These are phyloP conservation scores for Phaeosphaeriaceae sp. DNA, from an alignment of 2,329 filamentous ascomycete species.

Conservation along the genomic window DNA sequence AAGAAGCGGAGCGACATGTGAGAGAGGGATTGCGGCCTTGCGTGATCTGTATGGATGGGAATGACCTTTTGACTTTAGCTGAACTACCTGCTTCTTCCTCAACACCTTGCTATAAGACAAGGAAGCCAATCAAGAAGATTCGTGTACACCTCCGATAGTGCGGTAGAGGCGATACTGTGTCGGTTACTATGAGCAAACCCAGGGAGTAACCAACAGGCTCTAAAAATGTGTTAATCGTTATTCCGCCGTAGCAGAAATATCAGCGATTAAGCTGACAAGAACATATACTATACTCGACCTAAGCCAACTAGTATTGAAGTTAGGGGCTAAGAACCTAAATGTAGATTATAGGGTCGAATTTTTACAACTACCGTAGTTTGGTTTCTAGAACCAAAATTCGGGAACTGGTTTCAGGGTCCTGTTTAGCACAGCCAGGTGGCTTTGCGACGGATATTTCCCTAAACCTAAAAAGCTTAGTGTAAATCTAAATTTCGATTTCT, in stretches of 20 bases:
- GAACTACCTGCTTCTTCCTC: conserved; percentile 29
- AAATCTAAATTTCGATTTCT: too few species aligned
- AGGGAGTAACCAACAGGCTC: conserved; percentile 59
- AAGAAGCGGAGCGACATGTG: conserved; percentile 6
- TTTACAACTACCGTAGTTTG: too few species aligned
- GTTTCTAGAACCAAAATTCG: too few species aligned
- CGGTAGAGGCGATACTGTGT: conserved; percentile 78
- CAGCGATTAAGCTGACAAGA: conserved; percentile 98
- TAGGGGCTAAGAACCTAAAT: conserved; percentile 7
- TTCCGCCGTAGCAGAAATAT: conserved; percentile 74
- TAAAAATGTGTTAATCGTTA: conserved; percentile 83
- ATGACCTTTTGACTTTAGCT: not conserved
- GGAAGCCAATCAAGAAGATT: conserved; percentile 42
- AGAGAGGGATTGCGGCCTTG: conserved; percentile 7
- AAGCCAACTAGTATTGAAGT: conserved; percentile 22
- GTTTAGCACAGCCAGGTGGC: too few species aligned
- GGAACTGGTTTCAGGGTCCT: too few species aligned
- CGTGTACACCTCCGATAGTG: conserved; percentile 77
- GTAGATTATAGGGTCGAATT: too few species aligned
- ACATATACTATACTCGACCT: conserved; percentile 69
- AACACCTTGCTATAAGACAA: conserved; percentile 20
- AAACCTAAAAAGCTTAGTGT: too few species aligned
- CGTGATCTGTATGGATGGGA: conserved; percentile 7
- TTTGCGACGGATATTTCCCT: too few species aligned
- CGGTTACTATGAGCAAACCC: conserved; percentile 69